Evolutionary conservation across 495 filamentous ascomycete genomes (phyloP), one percentile per base, ranked within the genome.

Genomic region (Neurospora tetraspora): DNA sequence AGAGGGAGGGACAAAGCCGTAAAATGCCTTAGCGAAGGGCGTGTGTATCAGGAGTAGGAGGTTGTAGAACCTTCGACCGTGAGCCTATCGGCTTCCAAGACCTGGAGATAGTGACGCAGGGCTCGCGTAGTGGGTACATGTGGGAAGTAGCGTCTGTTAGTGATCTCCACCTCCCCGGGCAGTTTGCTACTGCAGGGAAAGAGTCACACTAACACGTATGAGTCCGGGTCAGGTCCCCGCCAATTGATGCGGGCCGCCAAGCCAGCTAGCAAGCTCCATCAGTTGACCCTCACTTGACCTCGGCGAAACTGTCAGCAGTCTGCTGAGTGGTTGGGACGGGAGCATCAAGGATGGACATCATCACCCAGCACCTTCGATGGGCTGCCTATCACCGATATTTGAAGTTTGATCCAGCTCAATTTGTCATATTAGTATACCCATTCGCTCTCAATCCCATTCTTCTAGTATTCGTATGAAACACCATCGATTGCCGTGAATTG

Each of bases 61-160:
- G 47, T 75, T 78, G 77, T 80, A 79, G 78, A 80, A 80, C 73
- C 47, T 80, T 80, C 78, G 78, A 79, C 53, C 73, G 74, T 27
- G 59, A 73, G 73, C 78, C 77, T 79, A 80, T 80, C 73, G 72
- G 73, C 53, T 75, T 75, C 71, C 71, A 37, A 37, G 72, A 73
- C 69, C 69, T 27, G 43, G 65, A 71, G 38, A 71, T 38, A 73
- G 77, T 79, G 78, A 79, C 78, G 78, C 78, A 79, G 75, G 68
- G 69, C 40, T 71, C 76, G 74, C 78, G 76, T 76, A 68, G 59
- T 36, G 59, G 45, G 47, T 65, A 65, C 53, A 34, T 65, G 7
- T 3, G 5, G 14, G 31, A 65, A 65, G 53, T 65, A 65, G 53
- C 27, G 53, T 7, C 53, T 34, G 53, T 18, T 65, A 65, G 53